Conservation (phyloP, 2,329 filamentous ascomycete species). For the Aschersonia sp. region DNA sequence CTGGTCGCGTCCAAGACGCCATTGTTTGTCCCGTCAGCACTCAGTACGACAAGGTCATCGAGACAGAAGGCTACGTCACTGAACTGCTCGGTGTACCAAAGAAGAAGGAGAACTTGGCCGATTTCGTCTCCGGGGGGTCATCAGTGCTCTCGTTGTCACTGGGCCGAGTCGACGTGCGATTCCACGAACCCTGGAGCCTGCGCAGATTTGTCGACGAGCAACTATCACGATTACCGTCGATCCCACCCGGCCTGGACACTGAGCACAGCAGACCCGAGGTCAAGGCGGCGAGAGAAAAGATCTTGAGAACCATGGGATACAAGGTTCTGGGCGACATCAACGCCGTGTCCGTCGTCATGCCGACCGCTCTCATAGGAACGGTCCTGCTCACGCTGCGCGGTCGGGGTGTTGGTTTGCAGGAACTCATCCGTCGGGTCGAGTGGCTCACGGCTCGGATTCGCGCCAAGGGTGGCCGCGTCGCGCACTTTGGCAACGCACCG, state of each 20-base stretch:
- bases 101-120: conserved; percentile 81
- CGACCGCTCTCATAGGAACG: conserved; percentile 88
- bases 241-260: conserved; percentile 27
- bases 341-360: conserved; percentile 93
- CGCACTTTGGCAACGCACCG: conserved; percentile 74
- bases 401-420: conserved; percentile 75
- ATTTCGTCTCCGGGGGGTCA: conserved; percentile 73
- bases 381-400: conserved; percentile 83
- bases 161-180: conserved; percentile 85
- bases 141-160: conserved; percentile 80
- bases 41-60: conserved; percentile 98
- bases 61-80: conserved; percentile 91
- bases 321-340: conserved; percentile 92
- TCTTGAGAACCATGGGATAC: conserved; percentile 81
- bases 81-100: conserved; percentile 91
- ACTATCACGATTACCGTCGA: conserved; percentile 34
- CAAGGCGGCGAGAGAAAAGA: conserved; percentile 46
- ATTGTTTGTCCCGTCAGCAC: conserved; percentile 93
- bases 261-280: conserved; percentile 32
- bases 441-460: conserved; percentile 77
- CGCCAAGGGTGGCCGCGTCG: conserved; percentile 80
- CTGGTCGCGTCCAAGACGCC: conserved; percentile 75
- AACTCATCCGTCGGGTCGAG: conserved; percentile 73
- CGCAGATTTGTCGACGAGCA: conserved; percentile 70
- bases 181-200: conserved; percentile 92